A percentile compares a stretch with the other conserved stretches of the same genome.
phyloP scores from a whole-genome alignment of 768 basidiomycete genomes.

The Pleurotus sapidus region DNA sequence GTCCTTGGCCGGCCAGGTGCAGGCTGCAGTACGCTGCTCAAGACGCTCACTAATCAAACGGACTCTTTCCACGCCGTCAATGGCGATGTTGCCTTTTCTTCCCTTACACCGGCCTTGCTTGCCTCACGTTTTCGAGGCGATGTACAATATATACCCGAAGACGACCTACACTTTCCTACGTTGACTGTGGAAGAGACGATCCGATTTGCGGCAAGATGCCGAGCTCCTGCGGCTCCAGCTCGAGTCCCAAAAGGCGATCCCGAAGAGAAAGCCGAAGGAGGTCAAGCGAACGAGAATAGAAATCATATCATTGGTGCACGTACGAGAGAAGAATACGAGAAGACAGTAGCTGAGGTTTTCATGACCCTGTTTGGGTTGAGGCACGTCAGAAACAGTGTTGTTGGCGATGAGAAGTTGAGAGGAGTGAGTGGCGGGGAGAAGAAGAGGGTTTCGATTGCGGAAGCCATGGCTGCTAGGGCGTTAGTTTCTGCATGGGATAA shows the following conservation, averaged over 20 bases:
- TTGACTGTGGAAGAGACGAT: constrained; percentile 71
- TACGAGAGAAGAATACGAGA: constrained; percentile 40
- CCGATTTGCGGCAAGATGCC: constrained; percentile 3
- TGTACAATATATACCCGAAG: constrained; percentile 78
- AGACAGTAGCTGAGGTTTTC: constrained; percentile 52
- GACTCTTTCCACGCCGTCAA: constrained; percentile 62
- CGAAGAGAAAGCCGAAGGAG: not conserved
- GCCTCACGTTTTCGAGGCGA: constrained; percentile 70
- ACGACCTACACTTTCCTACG: constrained; percentile 84
- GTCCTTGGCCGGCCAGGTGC: constrained; percentile 85
- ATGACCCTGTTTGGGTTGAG: constrained; percentile 73
- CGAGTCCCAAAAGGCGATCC: not conserved
- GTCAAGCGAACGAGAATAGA: constrained; percentile 26
- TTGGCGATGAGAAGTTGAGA: constrained; percentile 58
- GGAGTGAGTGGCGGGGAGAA: constrained; percentile 75
- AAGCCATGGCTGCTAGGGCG: constrained; percentile 61
- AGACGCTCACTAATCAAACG: constrained; percentile 74
- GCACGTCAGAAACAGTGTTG: constrained; percentile 66
- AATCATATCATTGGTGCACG: constrained; percentile 10
- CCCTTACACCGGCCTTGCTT: constrained; percentile 65
- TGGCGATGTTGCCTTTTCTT: constrained; percentile 75
- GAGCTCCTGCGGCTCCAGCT: not conserved
- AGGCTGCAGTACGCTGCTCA: constrained; percentile 83
- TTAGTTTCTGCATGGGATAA: constrained; percentile 76
- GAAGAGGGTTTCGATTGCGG: constrained; percentile 80